Percentiles rank a stretch among this genome's conserved stretches.
These are phyloP conservation scores for Lentinus tigrinus DNA, from an alignment of 768 basidiomycete species.

Conservation along the genomic window DNA sequence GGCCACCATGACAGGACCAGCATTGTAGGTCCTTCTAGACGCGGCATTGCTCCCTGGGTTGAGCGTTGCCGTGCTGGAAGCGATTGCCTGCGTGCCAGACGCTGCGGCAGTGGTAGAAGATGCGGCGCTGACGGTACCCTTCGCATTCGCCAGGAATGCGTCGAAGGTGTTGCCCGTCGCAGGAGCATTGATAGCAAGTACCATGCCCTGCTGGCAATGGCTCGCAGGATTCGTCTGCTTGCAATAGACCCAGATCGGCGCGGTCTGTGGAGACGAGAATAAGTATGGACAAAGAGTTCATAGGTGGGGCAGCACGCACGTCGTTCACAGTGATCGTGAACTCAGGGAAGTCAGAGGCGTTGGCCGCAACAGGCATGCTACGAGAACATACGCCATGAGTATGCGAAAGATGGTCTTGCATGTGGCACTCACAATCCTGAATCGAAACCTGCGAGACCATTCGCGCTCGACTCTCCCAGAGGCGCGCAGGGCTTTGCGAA, in stretches of 20 bases:
- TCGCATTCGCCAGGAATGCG: conserved; percentile 42
- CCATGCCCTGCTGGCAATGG: conserved; percentile 47
- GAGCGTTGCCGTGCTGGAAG: background rate
- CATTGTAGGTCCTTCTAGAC: conserved; percentile 15
- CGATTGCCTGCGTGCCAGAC: background rate
- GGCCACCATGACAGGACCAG: conserved; percentile 27
- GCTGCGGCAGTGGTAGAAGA: background rate
- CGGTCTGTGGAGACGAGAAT: conserved; percentile 33
- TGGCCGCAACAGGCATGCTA: conserved; percentile 48
- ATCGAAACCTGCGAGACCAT: conserved; percentile 41
- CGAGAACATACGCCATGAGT: background rate
- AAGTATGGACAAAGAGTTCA: background rate
- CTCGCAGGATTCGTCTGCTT: conserved; percentile 34
- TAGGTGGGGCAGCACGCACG: conserved; percentile 28
- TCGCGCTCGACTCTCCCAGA: conserved; percentile 43
- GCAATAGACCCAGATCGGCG: conserved; percentile 59
- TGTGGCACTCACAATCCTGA: conserved; percentile 33
- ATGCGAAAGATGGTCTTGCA: background rate
- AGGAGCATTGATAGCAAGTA: conserved; percentile 55
- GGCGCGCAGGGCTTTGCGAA: conserved; percentile 36
- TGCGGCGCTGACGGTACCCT: background rate
- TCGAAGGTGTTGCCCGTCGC: conserved; percentile 51
- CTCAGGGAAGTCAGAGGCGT: conserved; percentile 47
- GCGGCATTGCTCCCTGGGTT: background rate
- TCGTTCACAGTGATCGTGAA: conserved; percentile 55